Evolutionary conservation across 2,329 filamentous ascomycete genomes (phyloP).

Genomic region (Bimuria novae-zelandiae): DNA sequence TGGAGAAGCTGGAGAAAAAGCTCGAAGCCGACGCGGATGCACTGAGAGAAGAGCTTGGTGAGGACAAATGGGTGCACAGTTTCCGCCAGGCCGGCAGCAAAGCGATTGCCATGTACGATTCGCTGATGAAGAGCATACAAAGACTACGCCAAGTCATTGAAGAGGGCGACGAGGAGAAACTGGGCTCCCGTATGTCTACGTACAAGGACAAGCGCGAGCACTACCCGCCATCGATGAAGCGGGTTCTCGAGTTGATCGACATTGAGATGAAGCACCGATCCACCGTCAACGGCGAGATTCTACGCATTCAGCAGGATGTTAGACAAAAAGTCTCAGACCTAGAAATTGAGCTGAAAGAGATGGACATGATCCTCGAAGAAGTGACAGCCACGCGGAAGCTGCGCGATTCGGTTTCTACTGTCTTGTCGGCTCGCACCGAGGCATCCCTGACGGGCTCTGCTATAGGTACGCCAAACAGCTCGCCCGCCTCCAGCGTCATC

Average conservation of each 20-base stretch:
- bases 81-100: slow-evolving; percentile 92
- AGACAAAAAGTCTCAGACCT: slow-evolving; percentile 79
- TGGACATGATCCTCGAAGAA: slow-evolving; percentile 77
- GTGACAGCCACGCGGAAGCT: slow-evolving; percentile 71
- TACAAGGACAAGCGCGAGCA: slow-evolving; percentile 95
- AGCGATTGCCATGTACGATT: slow-evolving; percentile 96
- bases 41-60: slow-evolving; percentile 84
- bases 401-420: slow-evolving; percentile 89
- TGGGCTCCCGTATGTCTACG: slow-evolving; percentile 73
- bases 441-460: slow-evolving; percentile 71
- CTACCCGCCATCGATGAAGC: slow-evolving; percentile 90
- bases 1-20: slow-evolving; percentile 87
- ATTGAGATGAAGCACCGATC: slow-evolving; percentile 94
- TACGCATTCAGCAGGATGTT: slow-evolving; percentile 84
- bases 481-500: slow-evolving; percentile 69
- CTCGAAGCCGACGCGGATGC: slow-evolving; percentile 90
- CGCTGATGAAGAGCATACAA: slow-evolving; percentile 81
- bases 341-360: slow-evolving; percentile 75
- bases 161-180: slow-evolving; percentile 68
- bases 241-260: slow-evolving; percentile 89
- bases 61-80: slow-evolving; percentile 94
- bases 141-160: slow-evolving; percentile 84
- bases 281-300: slow-evolving; percentile 93
- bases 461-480: slow-evolving; percentile 64
- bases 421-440: slow-evolving; percentile 73